A percentile compares a stretch with the other conserved stretches of the same genome.
Conservation (phyloP, 23 red algal genomes). For the Rhodosorus marinus region DNA sequence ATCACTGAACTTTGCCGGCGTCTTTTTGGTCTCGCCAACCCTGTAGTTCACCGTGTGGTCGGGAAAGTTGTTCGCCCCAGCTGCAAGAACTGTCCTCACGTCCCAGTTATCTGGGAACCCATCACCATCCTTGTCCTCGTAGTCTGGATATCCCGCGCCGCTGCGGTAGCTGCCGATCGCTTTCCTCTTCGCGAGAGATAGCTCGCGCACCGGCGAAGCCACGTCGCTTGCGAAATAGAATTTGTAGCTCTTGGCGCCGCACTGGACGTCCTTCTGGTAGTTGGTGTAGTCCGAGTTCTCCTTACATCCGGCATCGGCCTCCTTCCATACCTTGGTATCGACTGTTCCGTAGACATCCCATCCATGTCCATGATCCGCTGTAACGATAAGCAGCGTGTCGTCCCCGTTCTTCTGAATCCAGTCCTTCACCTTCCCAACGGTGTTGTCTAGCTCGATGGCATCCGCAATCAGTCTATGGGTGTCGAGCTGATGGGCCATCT, state of each 20-base stretch:
- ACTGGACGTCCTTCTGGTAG: slow-evolving; percentile 11
- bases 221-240: too few species aligned
- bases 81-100: slow-evolving; percentile 17
- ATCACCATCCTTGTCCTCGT: slow-evolving; percentile 17
- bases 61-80: slow-evolving; percentile 37
- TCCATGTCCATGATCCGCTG: slow-evolving; percentile 29
- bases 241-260: too few species aligned
- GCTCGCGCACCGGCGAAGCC: slow-evolving; percentile 3
- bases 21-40: slow-evolving; percentile 10
- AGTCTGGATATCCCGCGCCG: slow-evolving; percentile 21
- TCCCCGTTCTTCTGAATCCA: slow-evolving; percentile 21
- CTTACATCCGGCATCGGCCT: too few species aligned
- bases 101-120: slow-evolving; percentile 42
- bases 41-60: slow-evolving; percentile 29
- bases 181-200: slow-evolving; percentile 6
- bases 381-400: slow-evolving; percentile 21
- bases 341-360: slow-evolving; percentile 32
- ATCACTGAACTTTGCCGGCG: neutral
- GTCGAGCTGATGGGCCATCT: slow-evolving; percentile 21
- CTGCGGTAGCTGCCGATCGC: slow-evolving; percentile 22
- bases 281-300: slow-evolving; percentile 6
- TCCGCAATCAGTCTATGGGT: slow-evolving; percentile 9
- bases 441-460: slow-evolving; percentile 21
- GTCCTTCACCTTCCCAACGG: slow-evolving; percentile 11
- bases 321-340: slow-evolving; percentile 27